Conservation (phyloP, 768 basidiomycete genomes). For the Tricholoma matsutake region DNA sequence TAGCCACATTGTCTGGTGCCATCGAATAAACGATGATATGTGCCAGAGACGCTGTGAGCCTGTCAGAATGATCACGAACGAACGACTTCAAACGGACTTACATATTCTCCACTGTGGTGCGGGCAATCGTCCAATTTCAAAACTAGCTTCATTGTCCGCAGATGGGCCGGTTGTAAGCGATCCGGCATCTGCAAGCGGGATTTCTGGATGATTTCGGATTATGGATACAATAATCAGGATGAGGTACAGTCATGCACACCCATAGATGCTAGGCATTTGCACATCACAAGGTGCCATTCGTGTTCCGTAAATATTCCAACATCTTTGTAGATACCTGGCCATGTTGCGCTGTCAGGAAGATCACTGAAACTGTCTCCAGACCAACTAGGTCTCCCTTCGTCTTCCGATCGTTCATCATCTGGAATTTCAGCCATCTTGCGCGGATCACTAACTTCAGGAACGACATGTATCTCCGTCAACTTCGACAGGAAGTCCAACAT, state of each 20-base stretch:
- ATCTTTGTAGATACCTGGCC: slow-evolving; percentile 79
- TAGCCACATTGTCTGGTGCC: slow-evolving; percentile 58
- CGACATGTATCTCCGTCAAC: slow-evolving; percentile 77
- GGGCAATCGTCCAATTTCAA: slow-evolving; percentile 70
- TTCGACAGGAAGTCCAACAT: slow-evolving; percentile 81
- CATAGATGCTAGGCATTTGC: slow-evolving; percentile 83
- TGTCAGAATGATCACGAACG: slow-evolving; percentile 8
- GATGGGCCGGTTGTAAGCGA: slow-evolving; percentile 73
- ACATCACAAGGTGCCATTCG: slow-evolving; percentile 86
- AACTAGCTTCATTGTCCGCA: slow-evolving; percentile 69
- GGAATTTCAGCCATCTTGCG: slow-evolving; percentile 60
- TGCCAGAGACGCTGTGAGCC: slow-evolving; percentile 64
- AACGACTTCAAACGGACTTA: slow-evolving; percentile 10
- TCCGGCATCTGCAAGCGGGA: slow-evolving; percentile 69
- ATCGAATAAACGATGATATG: slow-evolving; percentile 89
- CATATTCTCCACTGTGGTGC: slow-evolving; percentile 72
- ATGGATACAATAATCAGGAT: slow-evolving; percentile 5
- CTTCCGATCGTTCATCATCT: slow-evolving; percentile 64
- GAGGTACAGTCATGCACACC: slow-evolving; percentile 34
- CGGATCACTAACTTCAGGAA: slow-evolving; percentile 75
- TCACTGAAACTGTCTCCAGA: slow-evolving; percentile 36
- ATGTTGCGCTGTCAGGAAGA: slow-evolving; percentile 32
- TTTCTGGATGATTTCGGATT: slow-evolving; percentile 41
- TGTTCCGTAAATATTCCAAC: slow-evolving; percentile 85
- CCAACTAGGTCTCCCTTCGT: slow-evolving; percentile 59